phyloP scores from a whole-genome alignment of 768 basidiomycete genomes.

The Amanita muscaria region DNA sequence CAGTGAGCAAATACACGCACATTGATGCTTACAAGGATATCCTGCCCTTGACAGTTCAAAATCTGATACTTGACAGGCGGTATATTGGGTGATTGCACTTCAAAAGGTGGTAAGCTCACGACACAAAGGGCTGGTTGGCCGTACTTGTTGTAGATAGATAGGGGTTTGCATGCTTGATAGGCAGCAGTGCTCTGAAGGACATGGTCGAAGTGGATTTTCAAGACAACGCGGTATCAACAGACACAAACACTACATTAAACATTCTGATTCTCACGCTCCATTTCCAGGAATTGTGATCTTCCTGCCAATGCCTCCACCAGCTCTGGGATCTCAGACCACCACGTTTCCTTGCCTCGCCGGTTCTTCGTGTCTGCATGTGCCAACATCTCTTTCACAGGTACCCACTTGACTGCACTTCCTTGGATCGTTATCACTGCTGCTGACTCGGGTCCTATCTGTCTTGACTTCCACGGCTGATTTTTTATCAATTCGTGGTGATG shows the following conservation, averaged over 20 bases:
- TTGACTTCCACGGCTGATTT: conserved; percentile 40
- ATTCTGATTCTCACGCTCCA: conserved; percentile 22
- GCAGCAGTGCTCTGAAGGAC: conserved; percentile 44
- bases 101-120: conserved; percentile 11
- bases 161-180: conserved; percentile 41
- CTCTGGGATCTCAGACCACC: conserved; percentile 69
- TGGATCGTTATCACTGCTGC: conserved; percentile 93
- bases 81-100: conserved; percentile 32
- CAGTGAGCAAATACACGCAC: background rate
- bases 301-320: conserved; percentile 71
- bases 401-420: conserved; percentile 71
- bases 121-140: conserved; percentile 14
- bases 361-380: conserved; percentile 86
- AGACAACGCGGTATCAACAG: conserved; percentile 17
- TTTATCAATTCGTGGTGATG: conserved; percentile 54
- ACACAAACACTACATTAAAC: conserved; percentile 21
- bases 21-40: conserved; percentile 44
- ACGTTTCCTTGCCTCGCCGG: conserved; percentile 65
- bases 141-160: conserved; percentile 35
- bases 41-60: conserved; percentile 76
- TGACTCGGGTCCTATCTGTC: conserved; percentile 50
- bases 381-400: conserved; percentile 77
- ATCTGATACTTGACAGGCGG: conserved; percentile 89
- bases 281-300: conserved; percentile 44
- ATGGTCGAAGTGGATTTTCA: conserved; percentile 15